These are phyloP conservation scores for Psilocybe cubensis DNA, from an alignment of 768 basidiomycete genomes.

Conservation along the genomic window DNA sequence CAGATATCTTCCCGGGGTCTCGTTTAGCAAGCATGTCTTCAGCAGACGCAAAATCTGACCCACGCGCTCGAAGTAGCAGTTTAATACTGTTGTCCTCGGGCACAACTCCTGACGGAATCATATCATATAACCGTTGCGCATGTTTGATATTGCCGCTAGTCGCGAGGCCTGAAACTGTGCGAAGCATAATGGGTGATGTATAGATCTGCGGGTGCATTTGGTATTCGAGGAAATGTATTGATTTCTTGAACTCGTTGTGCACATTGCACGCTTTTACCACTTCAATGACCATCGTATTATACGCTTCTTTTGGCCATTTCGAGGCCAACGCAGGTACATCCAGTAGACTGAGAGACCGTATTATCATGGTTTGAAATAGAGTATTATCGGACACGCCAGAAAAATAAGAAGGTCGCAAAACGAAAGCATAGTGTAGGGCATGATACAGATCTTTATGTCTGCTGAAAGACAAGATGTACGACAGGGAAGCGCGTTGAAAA, in stretches of 20 bases:
- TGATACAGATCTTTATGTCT: background rate
- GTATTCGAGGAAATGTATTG: conserved; percentile 6
- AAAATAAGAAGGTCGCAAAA: background rate
- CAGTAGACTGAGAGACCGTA: background rate
- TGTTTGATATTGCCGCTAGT: background rate
- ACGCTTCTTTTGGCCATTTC: background rate
- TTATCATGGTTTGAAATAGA: background rate
- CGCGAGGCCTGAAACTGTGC: conserved; percentile 1
- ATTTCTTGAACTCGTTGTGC: background rate
- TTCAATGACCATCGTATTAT: background rate
- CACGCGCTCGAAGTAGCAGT: background rate
- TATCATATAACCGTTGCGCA: conserved; percentile 7
- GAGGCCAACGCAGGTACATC: background rate
- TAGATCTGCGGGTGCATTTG: background rate
- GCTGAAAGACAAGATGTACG: conserved; percentile 3
- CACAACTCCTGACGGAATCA: background rate
- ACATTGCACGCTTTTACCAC: background rate
- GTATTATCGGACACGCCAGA: background rate
- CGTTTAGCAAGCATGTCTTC: conserved; percentile 2
- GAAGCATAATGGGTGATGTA: background rate
- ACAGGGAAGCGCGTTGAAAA: conserved; percentile 2
- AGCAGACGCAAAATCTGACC: background rate
- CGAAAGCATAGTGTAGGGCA: background rate
- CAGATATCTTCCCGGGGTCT: background rate
- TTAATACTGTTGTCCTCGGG: conserved; percentile 1